Base-by-base conservation (phyloP, 306 rosid species). In the Lathyrus oleraceus region DNA sequence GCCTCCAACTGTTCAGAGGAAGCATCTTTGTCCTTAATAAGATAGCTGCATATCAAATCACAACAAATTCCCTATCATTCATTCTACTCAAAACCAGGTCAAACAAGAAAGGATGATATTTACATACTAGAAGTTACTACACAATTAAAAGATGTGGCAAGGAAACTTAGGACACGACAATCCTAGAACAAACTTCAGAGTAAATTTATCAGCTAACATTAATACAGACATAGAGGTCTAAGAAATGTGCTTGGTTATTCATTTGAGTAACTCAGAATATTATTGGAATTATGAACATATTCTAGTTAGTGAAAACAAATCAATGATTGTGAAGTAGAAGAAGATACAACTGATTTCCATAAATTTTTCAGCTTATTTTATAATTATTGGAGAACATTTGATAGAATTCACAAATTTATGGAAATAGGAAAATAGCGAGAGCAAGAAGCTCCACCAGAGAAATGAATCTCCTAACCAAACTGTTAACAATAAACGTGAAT, bases 21-120 rank as follows among this genome's bases (percentile, higher is more conserved):
- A 77, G 84, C 78, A 65, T 71, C 79, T 76, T 87, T 87, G 14
- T 75, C 85, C 49, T 19, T 15, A 49, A 87, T 78, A 61, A 94
- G 97, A 87, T 87, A 87, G 65, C 99, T 94, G 95, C 84, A 83
- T 60, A 61, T 67, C 72, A 78, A 52, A 78, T 74, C 42, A 51
- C 60, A 72, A 66, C 72, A 74, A 72, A 63, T 56, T 32, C 25
- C 27, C 4, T 25, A 35, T 38, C 70, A 69, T 68, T 74, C 57
- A 63, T 75, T 66, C 70, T 9, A 71, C 58, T 35, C 19, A 23
- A 23, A 19, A 75, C 25, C 63, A 67, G 45, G 4, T 56, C 44
- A 57, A 76, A 15, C 39, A 61, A 51, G 44, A 35, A 49, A 17
- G 28, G 74, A 67, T 44, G 54, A 61, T 19, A 59, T 38, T 32